Conservation (phyloP, 1,284 basidiomycete species). For the Dichomitus squalens region DNA sequence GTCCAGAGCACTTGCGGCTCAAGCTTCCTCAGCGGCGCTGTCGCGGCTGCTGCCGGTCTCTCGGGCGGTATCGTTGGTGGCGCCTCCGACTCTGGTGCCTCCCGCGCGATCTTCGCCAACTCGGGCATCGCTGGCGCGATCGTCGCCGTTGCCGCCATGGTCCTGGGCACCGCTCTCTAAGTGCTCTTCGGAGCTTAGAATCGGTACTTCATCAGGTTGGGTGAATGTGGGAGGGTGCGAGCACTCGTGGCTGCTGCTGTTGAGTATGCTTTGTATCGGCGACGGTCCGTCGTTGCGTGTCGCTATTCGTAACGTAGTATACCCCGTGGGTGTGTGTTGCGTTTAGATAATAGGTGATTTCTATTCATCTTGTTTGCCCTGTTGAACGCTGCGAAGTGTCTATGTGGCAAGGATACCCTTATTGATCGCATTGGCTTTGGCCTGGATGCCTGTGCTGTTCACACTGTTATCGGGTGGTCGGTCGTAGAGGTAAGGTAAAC, state of each 20-base stretch:
- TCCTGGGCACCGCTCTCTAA: constrained; percentile 20
- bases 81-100: constrained; percentile 23
- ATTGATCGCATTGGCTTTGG: background rate
- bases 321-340: constrained; percentile 23
- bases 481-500: background rate
- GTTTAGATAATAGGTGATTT: constrained; percentile 4
- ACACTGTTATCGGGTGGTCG: too few species aligned
- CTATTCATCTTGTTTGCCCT: background rate
- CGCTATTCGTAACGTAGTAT: constrained; percentile 22
- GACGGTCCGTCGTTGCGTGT: constrained; percentile 13
- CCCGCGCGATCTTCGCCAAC: constrained; percentile 27
- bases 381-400: background rate
- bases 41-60: constrained; percentile 69
- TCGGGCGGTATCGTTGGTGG: constrained; percentile 36
- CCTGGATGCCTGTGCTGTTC: background rate
- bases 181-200: background rate
- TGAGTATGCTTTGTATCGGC: constrained; percentile 19
- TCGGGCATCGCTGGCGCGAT: constrained; percentile 24
- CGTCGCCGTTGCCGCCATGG: constrained; percentile 27
- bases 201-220: background rate
- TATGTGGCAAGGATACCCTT: background rate
- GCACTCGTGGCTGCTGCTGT: constrained; percentile 6
- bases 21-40: constrained; percentile 63
- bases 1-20: constrained; percentile 61
- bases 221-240: background rate